Evolutionary conservation across 306 rosid genomes (phyloP).

Genomic region (Mimosa pudica): DNA sequence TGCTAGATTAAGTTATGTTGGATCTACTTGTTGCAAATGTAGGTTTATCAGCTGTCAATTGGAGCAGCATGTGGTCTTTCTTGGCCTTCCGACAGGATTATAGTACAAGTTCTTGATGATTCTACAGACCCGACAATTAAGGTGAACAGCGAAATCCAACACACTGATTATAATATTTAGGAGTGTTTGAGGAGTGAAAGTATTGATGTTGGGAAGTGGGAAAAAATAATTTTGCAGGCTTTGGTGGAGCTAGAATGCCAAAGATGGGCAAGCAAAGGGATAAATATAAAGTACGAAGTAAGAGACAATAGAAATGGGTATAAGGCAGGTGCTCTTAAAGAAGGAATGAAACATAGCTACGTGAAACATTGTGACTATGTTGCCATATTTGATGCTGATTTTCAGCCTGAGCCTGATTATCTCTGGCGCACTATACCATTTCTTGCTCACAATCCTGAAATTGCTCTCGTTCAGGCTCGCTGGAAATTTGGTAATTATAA

Average conservation of each 20-base stretch:
- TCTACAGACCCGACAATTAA: slow-evolving; percentile 84
- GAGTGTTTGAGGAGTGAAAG: too few species aligned
- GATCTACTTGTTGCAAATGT: background rate
- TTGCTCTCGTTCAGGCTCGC: slow-evolving; percentile 83
- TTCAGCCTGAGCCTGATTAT: slow-evolving; percentile 88
- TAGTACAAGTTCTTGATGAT: slow-evolving; percentile 89
- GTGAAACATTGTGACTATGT: slow-evolving; percentile 80
- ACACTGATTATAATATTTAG: background rate
- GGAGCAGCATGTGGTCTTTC: slow-evolving; percentile 94
- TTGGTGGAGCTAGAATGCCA: slow-evolving; percentile 92
- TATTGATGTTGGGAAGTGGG: background rate
- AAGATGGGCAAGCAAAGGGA: slow-evolving; percentile 94
- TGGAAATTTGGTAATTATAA: slow-evolving; percentile 82
- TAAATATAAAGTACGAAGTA: slow-evolving; percentile 83
- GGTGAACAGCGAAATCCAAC: slow-evolving; percentile 44
- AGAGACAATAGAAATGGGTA: slow-evolving; percentile 88
- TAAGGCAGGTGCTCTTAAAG: slow-evolving; percentile 92
- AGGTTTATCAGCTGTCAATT: slow-evolving; percentile 94
- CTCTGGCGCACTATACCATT: slow-evolving; percentile 88
- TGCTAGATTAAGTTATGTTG: background rate
- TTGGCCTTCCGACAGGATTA: slow-evolving; percentile 92
- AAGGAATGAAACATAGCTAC: slow-evolving; percentile 85
- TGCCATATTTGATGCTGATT: slow-evolving; percentile 92
- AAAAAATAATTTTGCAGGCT: slow-evolving; percentile 45
- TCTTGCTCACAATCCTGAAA: slow-evolving; percentile 67